These are phyloP conservation scores for Cladosporium halotolerans DNA, from an alignment of 2,329 filamentous ascomycete genomes.

Conservation along the genomic window DNA sequence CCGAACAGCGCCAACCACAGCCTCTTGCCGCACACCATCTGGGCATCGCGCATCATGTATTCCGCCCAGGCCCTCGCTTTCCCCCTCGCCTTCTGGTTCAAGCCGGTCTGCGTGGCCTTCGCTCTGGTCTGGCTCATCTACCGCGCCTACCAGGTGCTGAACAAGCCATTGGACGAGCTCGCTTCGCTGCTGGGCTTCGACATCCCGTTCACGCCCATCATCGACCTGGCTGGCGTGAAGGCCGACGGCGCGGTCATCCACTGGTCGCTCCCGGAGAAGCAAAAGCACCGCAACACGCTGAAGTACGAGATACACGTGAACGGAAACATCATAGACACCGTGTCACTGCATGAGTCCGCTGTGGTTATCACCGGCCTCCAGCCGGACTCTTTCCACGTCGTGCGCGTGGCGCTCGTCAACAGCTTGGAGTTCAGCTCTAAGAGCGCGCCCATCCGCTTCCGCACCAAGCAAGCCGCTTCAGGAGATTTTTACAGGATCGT, in stretches of 20 bases:
- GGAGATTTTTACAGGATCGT: slow-evolving; percentile 37
- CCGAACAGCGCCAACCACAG: slow-evolving; percentile 3
- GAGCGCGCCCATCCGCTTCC: slow-evolving; percentile 75
- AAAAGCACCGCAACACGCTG: slow-evolving; percentile 58
- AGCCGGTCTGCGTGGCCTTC: slow-evolving; percentile 15
- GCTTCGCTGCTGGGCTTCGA: slow-evolving; percentile 90
- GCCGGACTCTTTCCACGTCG: slow-evolving; percentile 84
- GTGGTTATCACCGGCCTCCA: slow-evolving; percentile 84
- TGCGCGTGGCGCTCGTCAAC: slow-evolving; percentile 87
- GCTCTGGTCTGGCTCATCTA: slow-evolving; percentile 52
- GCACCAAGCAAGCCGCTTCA: slow-evolving; percentile 51
- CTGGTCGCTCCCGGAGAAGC: slow-evolving; percentile 58
- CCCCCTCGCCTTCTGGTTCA: slow-evolving; percentile 19
- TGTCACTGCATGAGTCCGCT: slow-evolving; percentile 72
- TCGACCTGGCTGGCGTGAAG: slow-evolving; percentile 84
- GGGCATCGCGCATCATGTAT: slow-evolving; percentile 9
- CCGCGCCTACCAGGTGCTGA: slow-evolving; percentile 79
- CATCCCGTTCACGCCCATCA: slow-evolving; percentile 80
- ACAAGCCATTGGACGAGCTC: slow-evolving; percentile 84
- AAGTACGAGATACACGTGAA: slow-evolving; percentile 93
- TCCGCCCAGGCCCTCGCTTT: slow-evolving; percentile 12
- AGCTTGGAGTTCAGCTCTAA: slow-evolving; percentile 88
- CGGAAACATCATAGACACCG: slow-evolving; percentile 73
- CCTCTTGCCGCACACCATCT: slow-evolving; percentile 6
- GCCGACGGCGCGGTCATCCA: slow-evolving; percentile 81